Percentiles rank a stretch among this genome's conserved stretches.
These are phyloP conservation scores for Rhodotorula babjevae DNA, from an alignment of 768 basidiomycete species.

Conservation along the genomic window DNA sequence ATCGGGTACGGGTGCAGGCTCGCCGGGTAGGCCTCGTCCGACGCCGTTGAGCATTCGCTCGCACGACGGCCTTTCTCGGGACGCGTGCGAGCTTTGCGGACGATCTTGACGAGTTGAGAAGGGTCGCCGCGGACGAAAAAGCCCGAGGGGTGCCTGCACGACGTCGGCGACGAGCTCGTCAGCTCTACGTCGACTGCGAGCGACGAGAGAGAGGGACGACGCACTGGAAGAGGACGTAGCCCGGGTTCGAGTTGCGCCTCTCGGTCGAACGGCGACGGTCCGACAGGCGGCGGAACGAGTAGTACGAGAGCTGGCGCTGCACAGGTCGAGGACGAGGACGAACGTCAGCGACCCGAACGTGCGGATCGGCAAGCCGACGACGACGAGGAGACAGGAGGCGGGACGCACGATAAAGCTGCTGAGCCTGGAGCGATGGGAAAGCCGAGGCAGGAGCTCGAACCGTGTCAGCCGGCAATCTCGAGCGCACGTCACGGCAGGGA, in stretches of 20 bases:
- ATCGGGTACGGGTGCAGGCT: neutral
- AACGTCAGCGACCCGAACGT: neutral
- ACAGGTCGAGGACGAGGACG: neutral
- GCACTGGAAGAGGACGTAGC: slow-evolving; percentile 32
- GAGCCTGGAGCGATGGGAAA: neutral
- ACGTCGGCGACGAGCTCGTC: too few species aligned
- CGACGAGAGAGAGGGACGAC: neutral
- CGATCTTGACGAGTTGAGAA: slow-evolving; percentile 21
- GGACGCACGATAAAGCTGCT: slow-evolving; percentile 32
- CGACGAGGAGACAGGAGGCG: neutral
- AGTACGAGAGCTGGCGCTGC: slow-evolving; percentile 29
- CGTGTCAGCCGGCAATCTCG: neutral
- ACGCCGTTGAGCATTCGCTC: neutral
- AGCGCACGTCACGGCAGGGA: too few species aligned
- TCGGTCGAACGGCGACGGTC: slow-evolving; percentile 34
- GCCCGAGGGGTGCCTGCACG: slow-evolving; percentile 26
- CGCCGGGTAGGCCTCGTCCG: neutral
- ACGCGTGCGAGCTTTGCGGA: slow-evolving; percentile 11
- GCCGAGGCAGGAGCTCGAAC: too few species aligned
- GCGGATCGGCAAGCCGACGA: too few species aligned
- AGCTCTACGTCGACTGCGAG: neutral
- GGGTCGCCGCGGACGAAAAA: slow-evolving; percentile 30
- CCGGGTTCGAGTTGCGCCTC: slow-evolving; percentile 3
- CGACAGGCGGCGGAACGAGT: slow-evolving; percentile 33
- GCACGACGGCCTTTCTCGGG: slow-evolving; percentile 10